These are phyloP conservation scores for Anthracocystis panici-leucophaei DNA, from an alignment of 1,284 basidiomycete species.

Conservation along the genomic window DNA sequence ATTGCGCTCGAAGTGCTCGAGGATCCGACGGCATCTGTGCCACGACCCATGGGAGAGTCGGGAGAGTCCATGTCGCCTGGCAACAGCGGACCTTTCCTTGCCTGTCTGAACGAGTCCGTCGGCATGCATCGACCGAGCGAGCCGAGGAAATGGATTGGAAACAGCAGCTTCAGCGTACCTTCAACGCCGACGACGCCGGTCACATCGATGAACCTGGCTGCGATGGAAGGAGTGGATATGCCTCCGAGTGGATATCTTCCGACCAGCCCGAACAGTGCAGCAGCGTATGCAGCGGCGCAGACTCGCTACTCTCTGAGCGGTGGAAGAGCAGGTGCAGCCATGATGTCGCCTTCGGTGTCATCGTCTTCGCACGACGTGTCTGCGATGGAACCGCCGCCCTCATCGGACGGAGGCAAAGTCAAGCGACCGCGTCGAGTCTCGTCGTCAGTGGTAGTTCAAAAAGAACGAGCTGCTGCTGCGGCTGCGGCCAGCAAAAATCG, in stretches of 20 bases:
- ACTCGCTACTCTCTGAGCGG: slow-evolving; percentile 49
- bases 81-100: slow-evolving; percentile 60
- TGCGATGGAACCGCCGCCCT: slow-evolving; percentile 48
- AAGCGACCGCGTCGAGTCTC: slow-evolving; percentile 63
- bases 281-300: slow-evolving; percentile 62
- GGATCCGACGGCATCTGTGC: slow-evolving; percentile 37
- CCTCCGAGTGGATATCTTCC: slow-evolving; percentile 19
- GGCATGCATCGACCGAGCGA: slow-evolving; percentile 62
- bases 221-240: slow-evolving; percentile 28
- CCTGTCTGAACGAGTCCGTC: slow-evolving; percentile 62
- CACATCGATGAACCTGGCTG: slow-evolving; percentile 56
- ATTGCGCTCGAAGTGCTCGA: slow-evolving; percentile 64
- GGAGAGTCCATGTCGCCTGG: slow-evolving; percentile 51
- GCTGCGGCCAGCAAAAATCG: slow-evolving; percentile 53
- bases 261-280: slow-evolving; percentile 38
- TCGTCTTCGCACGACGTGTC: slow-evolving; percentile 35
- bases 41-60: slow-evolving; percentile 29
- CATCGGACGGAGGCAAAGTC: slow-evolving; percentile 66
- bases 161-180: slow-evolving; percentile 43
- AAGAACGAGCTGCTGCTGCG: slow-evolving; percentile 47
- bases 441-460: slow-evolving; percentile 57
- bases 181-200: slow-evolving; percentile 63
- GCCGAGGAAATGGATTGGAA: slow-evolving; percentile 54
- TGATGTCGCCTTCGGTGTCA: slow-evolving; percentile 44
- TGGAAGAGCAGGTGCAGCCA: slow-evolving; percentile 14